Conservation (phyloP, 2,329 filamentous ascomycete genomes). For the Pseudogymnoascus sp. region DNA sequence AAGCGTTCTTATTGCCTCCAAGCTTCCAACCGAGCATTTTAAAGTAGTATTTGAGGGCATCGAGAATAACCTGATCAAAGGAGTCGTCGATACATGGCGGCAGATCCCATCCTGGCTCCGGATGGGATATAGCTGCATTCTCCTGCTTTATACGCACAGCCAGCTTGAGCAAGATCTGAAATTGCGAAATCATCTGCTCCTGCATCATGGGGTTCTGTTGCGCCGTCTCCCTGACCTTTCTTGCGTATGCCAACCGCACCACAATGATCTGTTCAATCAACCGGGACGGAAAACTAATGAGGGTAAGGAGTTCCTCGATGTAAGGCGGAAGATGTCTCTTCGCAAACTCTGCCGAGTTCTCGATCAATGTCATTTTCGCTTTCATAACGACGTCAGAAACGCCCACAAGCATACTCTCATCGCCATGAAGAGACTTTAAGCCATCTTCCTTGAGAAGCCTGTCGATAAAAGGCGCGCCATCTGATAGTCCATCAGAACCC, state of each 20-base stretch:
- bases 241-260: constrained; percentile 81
- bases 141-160: constrained; percentile 89
- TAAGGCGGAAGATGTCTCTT: constrained; percentile 89
- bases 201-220: constrained; percentile 90
- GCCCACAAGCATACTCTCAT: constrained; percentile 75
- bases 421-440: constrained; percentile 80
- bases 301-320: constrained; percentile 87
- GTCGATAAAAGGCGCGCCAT: constrained; percentile 91
- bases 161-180: constrained; percentile 84
- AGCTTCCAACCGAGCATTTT: constrained; percentile 98
- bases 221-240: constrained; percentile 89
- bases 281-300: constrained; percentile 95
- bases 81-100: constrained; percentile 95
- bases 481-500: constrained; percentile 63
- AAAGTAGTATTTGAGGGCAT: constrained; percentile 96
- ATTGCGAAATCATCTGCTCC: constrained; percentile 96
- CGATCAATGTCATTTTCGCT: constrained; percentile 83
- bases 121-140: constrained; percentile 73
- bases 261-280: constrained; percentile 95
- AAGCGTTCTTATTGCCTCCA: constrained; percentile 95
- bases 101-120: constrained; percentile 88
- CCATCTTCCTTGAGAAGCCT: constrained; percentile 92
- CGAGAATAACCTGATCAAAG: constrained; percentile 84
- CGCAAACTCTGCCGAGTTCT: constrained; percentile 74
- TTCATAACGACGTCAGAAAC: constrained; percentile 85